Base-by-base conservation (phyloP, 345 rosid genomes). In the Trapa incisa region DNA sequence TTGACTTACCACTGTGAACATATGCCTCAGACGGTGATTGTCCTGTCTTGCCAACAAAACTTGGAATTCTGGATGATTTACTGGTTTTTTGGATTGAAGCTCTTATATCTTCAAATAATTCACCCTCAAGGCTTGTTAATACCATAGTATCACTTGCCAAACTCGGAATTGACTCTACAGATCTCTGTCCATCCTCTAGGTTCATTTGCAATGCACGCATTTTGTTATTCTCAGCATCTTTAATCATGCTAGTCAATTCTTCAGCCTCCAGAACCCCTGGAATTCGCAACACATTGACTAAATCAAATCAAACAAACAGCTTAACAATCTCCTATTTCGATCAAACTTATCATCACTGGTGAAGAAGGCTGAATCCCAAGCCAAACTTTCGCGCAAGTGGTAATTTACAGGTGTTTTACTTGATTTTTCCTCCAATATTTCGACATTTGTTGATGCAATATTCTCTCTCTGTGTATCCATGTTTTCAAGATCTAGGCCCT, bases 321-420 rank as follows among this genome's bases (percentile, higher is more conserved):
- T 61, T 38, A 45, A 17, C n/a, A 39, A n/a, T 10, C 10, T 67
- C 63, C 47, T 41, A 17, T 37, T 58, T 37, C 37, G 5, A 11
- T 48, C 53, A 37, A 53, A 33, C 76, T 65, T 76, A 78, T 96
- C 98, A 68, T 80, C 87, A 72, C 84, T 82, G 9, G 96, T 89
- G 85, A 89, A 87, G 77, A 92, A 89, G 60, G 92, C 98, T 70
- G 75, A 85, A 64, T 92, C 92, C 98, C 98, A 89, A 7, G 92
- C 96, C 76, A 89, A 81, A 77, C 98, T 92, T 70, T 89, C 85
- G 50, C 96, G 87, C 75, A 86, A 68, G 67, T 85, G 86, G 67
- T 72, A 85, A 78, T 81, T 85, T 38, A 75, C 81, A 54, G 65
- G 78, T 69, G 77, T 85, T 22, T 74, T 76, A 53, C 54, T 47